Evolutionary conservation across 768 basidiomycete genomes (phyloP).

Genomic region (Leccinum ochraceum): DNA sequence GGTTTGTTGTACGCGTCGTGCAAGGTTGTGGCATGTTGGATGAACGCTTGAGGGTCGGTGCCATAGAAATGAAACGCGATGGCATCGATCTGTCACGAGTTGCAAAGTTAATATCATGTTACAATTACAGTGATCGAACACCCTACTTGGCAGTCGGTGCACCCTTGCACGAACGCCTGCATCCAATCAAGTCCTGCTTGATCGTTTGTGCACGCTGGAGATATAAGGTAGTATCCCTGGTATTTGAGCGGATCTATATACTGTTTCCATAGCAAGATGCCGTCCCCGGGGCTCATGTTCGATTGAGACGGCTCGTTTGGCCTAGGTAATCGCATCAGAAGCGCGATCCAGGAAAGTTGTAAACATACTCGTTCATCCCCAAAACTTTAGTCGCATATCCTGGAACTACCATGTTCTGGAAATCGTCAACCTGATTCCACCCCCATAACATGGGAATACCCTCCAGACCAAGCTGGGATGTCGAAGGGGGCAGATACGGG

Average conservation of each 20-base stretch:
- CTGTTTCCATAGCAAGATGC: conserved; percentile 59
- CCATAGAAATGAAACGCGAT: conserved; percentile 79
- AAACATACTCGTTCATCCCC: conserved; percentile 77
- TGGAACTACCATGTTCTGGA: conserved; percentile 44
- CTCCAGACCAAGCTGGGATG: conserved; percentile 48
- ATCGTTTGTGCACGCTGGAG: conserved; percentile 71
- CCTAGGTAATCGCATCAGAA: conserved; percentile 38
- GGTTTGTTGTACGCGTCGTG: conserved; percentile 46
- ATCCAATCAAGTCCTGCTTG: conserved; percentile 69
- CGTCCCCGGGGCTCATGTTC: conserved; percentile 55
- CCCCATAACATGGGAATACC: conserved; percentile 79
- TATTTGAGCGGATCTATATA: conserved; percentile 62
- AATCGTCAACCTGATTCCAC: conserved; percentile 46
- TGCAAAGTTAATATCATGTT: background rate
- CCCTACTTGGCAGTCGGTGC: conserved; percentile 55
- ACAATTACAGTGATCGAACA: background rate
- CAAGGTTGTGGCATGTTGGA: conserved; percentile 49
- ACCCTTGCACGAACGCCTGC: conserved; percentile 52
- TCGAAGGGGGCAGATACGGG: conserved; percentile 44
- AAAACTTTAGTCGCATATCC: conserved; percentile 59
- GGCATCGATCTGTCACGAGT: conserved; percentile 49
- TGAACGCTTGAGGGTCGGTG: conserved; percentile 48
- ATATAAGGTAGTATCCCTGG: conserved; percentile 60
- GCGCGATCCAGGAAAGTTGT: background rate
- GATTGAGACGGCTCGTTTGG: conserved; percentile 70